A percentile compares a stretch with the other conserved stretches of the same genome.
Evolutionary conservation across 305 asterid species (phyloP).

Genomic region (Plantago lanceolata): DNA sequence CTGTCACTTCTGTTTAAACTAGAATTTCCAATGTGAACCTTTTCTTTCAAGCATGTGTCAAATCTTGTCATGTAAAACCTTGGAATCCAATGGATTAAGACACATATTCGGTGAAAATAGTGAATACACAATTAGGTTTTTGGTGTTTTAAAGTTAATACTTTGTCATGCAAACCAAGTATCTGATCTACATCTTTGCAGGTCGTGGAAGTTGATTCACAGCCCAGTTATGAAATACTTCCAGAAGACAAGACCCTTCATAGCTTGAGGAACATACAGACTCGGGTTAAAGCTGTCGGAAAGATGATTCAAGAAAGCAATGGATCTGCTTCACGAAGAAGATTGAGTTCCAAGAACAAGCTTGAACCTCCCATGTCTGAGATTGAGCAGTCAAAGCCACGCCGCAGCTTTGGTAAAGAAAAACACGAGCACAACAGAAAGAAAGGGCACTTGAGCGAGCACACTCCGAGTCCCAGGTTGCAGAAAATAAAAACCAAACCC

Average conservation of each 20-base stretch:
- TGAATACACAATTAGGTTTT: background rate
- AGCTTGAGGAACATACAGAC: slow-evolving; percentile 58
- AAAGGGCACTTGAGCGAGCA: slow-evolving; percentile 31
- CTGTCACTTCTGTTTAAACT: no score
- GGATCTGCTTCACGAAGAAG: slow-evolving; percentile 33
- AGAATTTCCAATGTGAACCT: no score
- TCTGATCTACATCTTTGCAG: slow-evolving; percentile 39
- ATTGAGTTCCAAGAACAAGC: slow-evolving; percentile 30
- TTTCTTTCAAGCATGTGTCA: no score
- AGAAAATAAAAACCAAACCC: slow-evolving; percentile 50
- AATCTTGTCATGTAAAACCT: no score
- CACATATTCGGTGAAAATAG: background rate
- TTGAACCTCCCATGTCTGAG: slow-evolving; percentile 36
- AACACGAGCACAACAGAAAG: slow-evolving; percentile 37
- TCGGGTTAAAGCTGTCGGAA: slow-evolving; percentile 62
- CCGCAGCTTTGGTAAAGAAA: slow-evolving; percentile 42
- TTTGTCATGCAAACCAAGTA: background rate
- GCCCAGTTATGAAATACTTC: slow-evolving; percentile 32
- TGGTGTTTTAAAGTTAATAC: background rate
- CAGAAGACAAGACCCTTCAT: slow-evolving; percentile 35
- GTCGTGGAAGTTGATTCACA: slow-evolving; percentile 34
- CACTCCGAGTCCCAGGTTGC: slow-evolving; percentile 44
- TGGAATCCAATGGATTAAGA: no score
- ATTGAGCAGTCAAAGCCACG: slow-evolving; percentile 44
- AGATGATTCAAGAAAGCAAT: slow-evolving; percentile 57